Evolutionary conservation across 2,329 filamentous ascomycete genomes (phyloP).

Genomic region (Epichloe glyceriae): DNA sequence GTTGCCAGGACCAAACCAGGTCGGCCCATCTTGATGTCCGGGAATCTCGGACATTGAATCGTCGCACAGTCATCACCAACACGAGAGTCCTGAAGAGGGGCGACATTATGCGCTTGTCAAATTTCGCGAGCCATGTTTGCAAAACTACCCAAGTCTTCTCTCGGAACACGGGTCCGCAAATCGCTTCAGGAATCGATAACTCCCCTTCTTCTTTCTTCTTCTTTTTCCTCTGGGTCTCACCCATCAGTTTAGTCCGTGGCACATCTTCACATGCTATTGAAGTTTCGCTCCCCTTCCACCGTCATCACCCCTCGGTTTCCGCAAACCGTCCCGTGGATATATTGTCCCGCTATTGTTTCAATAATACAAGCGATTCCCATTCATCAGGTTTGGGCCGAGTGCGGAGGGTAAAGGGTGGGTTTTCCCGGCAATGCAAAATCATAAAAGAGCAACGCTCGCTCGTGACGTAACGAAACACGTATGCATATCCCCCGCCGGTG

Average conservation of each 20-base stretch:
- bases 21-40: too few species aligned
- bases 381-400: neutral
- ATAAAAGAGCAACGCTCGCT: constrained; percentile 6
- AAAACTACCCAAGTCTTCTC: neutral
- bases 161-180: neutral
- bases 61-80: too few species aligned
- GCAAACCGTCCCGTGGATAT: neutral
- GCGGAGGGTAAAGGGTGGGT: neutral
- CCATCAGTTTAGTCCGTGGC: neutral
- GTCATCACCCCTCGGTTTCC: neutral
- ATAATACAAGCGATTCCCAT: neutral
- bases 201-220: neutral
- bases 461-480: constrained; percentile 2
- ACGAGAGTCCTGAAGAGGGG: too few species aligned
- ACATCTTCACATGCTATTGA: neutral
- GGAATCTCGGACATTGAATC: too few species aligned
- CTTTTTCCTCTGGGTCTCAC: neutral
- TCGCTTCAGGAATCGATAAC: neutral
- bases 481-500: neutral
- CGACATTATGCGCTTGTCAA: neutral
- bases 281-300: neutral
- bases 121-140: neutral
- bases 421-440: neutral
- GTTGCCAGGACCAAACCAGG: too few species aligned
- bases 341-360: neutral